Conservation (phyloP, 768 basidiomycete species). For the Macrocybe gigantea region DNA sequence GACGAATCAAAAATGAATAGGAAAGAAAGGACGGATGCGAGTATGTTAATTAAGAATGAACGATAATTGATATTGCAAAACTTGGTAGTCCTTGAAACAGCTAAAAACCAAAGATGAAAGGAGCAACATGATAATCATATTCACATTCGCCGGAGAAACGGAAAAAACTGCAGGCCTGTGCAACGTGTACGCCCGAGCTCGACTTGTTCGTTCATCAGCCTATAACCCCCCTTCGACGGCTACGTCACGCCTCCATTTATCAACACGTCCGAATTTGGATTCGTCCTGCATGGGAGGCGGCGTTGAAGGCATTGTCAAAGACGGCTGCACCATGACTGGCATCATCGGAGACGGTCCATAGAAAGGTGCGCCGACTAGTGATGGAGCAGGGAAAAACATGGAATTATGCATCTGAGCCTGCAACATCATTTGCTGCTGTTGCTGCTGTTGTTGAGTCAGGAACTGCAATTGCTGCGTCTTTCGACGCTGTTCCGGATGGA, state of each 20-base stretch:
- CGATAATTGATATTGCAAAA: not conserved
- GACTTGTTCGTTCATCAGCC: not conserved
- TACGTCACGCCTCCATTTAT: conserved; percentile 78
- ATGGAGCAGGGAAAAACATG: conserved; percentile 64
- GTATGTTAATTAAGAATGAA: not conserved
- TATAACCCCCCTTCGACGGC: conserved; percentile 55
- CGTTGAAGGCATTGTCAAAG: conserved; percentile 46
- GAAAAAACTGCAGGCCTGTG: not conserved
- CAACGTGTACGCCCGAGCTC: no score
- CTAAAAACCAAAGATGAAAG: not conserved
- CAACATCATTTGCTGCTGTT: conserved; percentile 66
- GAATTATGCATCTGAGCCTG: conserved; percentile 71
- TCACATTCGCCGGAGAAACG: not conserved
- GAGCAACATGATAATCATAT: not conserved
- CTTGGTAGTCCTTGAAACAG: not conserved
- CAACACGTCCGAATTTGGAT: conserved; percentile 65
- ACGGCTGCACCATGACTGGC: conserved; percentile 21
- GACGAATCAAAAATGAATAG: not conserved
- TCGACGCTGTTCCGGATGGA: conserved; percentile 78
- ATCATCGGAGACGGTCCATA: conserved; percentile 48
- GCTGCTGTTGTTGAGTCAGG: conserved; percentile 45
- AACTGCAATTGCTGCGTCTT: conserved; percentile 57
- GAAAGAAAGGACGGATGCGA: not conserved
- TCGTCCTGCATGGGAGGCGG: conserved; percentile 63
- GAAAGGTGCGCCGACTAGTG: conserved; percentile 68